Percentiles rank a stretch among this genome's conserved stretches.
Evolutionary conservation across 164 flowering plant species (phyloP).

Genomic region (Annona cherimola): DNA sequence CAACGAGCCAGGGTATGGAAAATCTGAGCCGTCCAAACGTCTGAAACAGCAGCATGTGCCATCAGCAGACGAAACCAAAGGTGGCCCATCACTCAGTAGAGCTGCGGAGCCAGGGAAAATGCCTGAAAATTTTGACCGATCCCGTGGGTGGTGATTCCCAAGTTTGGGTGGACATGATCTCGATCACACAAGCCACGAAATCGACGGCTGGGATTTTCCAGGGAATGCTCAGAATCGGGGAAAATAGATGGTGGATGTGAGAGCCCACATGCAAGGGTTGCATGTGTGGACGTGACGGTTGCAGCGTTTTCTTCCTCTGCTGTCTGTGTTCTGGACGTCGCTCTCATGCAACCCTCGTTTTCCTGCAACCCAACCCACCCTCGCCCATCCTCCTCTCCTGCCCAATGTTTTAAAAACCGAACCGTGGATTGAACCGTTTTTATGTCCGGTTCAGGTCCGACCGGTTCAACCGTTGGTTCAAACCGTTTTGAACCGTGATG

Average conservation of each 20-base stretch:
- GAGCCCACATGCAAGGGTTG: not conserved
- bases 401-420: too few relatives aligned
- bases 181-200: not conserved
- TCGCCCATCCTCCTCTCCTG: too few relatives aligned
- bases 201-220: not conserved
- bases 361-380: not conserved
- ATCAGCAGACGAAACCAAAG: not conserved
- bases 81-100: not conserved
- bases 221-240: not conserved
- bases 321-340: not conserved
- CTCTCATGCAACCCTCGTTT: not conserved
- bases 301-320: not conserved
- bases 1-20: not conserved
- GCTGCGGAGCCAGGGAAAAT: not conserved
- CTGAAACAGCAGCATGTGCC: not conserved
- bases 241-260: not conserved
- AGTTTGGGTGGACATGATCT: not conserved
- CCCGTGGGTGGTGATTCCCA: not conserved
- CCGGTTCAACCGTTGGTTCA: too few relatives aligned
- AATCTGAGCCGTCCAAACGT: not conserved
- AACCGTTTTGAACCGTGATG: too few relatives aligned
- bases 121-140: not conserved
- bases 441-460: too few relatives aligned
- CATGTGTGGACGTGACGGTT: not conserved
- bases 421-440: too few relatives aligned